Evolutionary conservation across 108 stramenopile genomes (phyloP).

Genomic region (Parietichytrium sp.): DNA sequence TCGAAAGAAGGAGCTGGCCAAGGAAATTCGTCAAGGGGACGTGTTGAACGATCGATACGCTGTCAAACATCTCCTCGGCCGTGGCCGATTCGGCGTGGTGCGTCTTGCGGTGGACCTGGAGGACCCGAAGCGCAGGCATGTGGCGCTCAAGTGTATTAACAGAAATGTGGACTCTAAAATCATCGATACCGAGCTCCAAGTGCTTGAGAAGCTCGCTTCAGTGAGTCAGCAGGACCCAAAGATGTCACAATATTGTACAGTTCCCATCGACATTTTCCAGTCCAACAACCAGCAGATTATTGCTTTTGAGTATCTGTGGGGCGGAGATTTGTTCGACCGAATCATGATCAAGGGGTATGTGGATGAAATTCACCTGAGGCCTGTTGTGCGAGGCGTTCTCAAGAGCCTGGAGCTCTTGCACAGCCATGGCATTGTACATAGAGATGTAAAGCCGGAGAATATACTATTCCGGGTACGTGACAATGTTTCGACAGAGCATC

Average conservation of each 20-base stretch:
- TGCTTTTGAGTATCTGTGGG: not conserved
- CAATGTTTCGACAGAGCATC: too few relatives aligned
- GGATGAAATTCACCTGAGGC: not conserved
- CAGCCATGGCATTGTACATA: not conserved
- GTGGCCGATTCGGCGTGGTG: conserved; percentile 4
- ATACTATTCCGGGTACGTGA: conserved; percentile 25
- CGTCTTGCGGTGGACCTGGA: not conserved
- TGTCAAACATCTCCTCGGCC: conserved; percentile 19
- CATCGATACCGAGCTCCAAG: not conserved
- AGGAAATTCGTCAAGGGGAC: too few relatives aligned
- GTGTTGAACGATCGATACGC: conserved; percentile 12
- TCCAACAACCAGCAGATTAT: not conserved
- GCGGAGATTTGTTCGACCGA: conserved; percentile 32
- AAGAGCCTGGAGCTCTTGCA: not conserved
- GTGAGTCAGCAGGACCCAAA: not conserved
- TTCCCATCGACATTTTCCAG: not conserved
- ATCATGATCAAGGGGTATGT: not conserved
- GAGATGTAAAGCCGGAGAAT: conserved; percentile 34
- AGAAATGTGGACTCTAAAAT: not conserved
- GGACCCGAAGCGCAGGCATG: not conserved
- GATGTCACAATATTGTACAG: not conserved
- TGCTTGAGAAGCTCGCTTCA: not conserved
- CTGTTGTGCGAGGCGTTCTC: not conserved
- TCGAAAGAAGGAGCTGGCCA: too few relatives aligned
- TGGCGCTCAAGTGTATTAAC: conserved; percentile 30